phyloP scores from a whole-genome alignment of 2,329 filamentous ascomycete genomes.

The Diaporthe caulivora region DNA sequence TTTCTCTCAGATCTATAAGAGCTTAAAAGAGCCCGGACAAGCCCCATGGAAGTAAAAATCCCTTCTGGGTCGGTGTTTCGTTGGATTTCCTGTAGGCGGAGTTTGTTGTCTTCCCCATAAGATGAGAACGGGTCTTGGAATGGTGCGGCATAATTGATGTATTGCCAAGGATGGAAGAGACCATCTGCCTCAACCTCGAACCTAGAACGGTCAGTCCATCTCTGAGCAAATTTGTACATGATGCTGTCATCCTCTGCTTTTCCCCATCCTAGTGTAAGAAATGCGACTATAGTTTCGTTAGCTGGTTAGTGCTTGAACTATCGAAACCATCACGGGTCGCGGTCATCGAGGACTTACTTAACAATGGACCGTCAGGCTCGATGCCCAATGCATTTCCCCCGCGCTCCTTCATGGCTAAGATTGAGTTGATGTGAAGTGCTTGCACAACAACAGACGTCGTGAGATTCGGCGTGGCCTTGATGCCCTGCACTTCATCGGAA shows the following conservation, averaged over 20 bases:
- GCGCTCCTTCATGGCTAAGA: not conserved
- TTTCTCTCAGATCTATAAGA: not conserved
- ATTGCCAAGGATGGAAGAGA: slow-evolving; percentile 14
- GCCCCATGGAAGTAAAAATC: not conserved
- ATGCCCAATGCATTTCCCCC: slow-evolving; percentile 5
- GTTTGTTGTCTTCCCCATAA: not conserved
- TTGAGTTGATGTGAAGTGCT: not conserved
- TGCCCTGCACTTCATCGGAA: not conserved
- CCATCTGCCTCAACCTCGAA: not conserved
- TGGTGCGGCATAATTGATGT: slow-evolving; percentile 11
- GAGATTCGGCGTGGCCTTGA: not conserved
- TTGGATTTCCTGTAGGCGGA: not conserved
- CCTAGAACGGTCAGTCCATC: not conserved
- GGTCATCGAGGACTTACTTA: not conserved
- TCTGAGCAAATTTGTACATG: not conserved
- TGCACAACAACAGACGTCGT: not conserved
- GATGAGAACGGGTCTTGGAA: slow-evolving; percentile 14
- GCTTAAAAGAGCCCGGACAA: not conserved
- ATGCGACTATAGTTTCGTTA: not conserved
- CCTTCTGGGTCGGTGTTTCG: not conserved
- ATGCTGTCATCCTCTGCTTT: not conserved
- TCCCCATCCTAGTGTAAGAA: not conserved
- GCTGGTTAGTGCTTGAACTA: not conserved
- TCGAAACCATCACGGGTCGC: not conserved
- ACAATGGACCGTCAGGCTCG: not conserved